phyloP scores from a whole-genome alignment of 805 yeast species.

The Barnettozyma salicaria region DNA sequence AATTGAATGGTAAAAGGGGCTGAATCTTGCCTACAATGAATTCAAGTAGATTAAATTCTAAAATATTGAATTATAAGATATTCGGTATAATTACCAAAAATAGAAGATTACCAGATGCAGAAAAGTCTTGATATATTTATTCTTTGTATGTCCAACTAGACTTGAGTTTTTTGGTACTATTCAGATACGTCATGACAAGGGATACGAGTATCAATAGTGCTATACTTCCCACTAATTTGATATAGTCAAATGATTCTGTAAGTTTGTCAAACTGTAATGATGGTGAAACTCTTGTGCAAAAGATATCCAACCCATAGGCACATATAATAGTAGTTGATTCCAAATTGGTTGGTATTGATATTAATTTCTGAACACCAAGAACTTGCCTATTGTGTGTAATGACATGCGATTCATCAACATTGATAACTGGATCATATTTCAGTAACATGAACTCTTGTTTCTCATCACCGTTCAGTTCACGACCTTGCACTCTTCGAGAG shows the following conservation, averaged over 20 bases:
- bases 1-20: background rate
- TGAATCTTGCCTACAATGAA: background rate
- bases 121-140: no score
- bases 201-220: constrained; percentile 42
- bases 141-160: constrained; percentile 19
- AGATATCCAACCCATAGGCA: constrained; percentile 60
- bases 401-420: constrained; percentile 38
- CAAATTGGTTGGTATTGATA: constrained; percentile 54
- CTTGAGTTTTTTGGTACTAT: constrained; percentile 45
- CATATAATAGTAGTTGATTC: constrained; percentile 81
- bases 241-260: constrained; percentile 59
- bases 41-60: background rate
- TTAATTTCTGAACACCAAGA: constrained; percentile 28
- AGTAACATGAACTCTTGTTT: constrained; percentile 50
- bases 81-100: no score
- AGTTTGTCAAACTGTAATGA: constrained; percentile 79
- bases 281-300: constrained; percentile 74
- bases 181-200: constrained; percentile 51
- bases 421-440: constrained; percentile 62
- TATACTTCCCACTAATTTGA: constrained; percentile 57
- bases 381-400: constrained; percentile 48
- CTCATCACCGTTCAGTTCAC: constrained; percentile 46
- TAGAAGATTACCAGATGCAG: no score
- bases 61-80: no score
- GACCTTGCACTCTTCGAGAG: constrained; percentile 58